Evolutionary conservation across 2,329 filamentous ascomycete genomes (phyloP).

Genomic region (Talaromyces albobiverticillius): DNA sequence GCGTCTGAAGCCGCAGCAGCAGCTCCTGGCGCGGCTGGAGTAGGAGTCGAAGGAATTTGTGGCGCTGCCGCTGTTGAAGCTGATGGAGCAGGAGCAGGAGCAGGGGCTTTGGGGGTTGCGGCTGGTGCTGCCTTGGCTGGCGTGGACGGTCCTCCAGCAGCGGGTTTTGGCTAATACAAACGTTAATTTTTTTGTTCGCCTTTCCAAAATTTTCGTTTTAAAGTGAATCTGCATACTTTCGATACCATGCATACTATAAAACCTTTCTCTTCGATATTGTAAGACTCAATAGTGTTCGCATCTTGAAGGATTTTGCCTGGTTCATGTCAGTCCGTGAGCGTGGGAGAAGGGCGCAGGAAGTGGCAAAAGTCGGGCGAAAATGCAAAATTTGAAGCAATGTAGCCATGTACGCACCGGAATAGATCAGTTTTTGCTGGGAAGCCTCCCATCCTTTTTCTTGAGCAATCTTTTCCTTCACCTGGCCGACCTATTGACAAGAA

Average conservation of each 20-base stretch:
- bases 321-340: constrained; percentile 2
- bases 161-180: constrained; percentile 63
- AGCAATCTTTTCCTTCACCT: constrained; percentile 89
- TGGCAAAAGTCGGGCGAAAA: neutral
- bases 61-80: constrained; percentile 40
- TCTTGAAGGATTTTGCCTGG: constrained; percentile 97
- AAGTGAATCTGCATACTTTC: constrained; percentile 62
- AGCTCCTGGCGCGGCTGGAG: constrained; percentile 31
- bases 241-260: constrained; percentile 98
- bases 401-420: constrained; percentile 68
- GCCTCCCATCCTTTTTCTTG: constrained; percentile 93
- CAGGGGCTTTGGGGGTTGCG: constrained; percentile 44
- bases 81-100: constrained; percentile 52
- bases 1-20: constrained; percentile 36
- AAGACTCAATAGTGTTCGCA: constrained; percentile 92
- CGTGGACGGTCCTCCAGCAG: constrained; percentile 36
- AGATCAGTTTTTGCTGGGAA: constrained; percentile 91
- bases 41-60: constrained; percentile 47
- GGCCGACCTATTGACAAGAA: constrained; percentile 63
- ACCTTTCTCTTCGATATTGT: constrained; percentile 99
- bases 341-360: neutral
- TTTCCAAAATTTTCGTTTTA: neutral
- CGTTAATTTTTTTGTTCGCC: constrained; percentile 21
- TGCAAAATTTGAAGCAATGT: neutral
- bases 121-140: constrained; percentile 36